Evolutionary conservation across 2,329 filamentous ascomycete genomes (phyloP).

Genomic region (Thelonectria blattea): DNA sequence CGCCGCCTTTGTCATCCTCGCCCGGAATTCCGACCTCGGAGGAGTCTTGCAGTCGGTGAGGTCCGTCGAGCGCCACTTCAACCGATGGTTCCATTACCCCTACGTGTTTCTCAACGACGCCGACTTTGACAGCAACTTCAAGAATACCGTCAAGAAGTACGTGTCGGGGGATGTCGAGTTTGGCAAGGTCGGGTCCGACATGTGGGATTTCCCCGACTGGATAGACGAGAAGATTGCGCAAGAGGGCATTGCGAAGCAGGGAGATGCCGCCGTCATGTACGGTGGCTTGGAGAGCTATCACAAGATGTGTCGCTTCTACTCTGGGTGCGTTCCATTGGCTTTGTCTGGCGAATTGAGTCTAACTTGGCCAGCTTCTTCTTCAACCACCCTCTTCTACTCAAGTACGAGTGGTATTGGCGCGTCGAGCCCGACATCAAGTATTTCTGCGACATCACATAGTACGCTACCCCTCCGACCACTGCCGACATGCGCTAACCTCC

Average conservation of each 20-base stretch:
- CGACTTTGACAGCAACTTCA: constrained; percentile 95
- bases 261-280: constrained; percentile 98
- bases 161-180: constrained; percentile 90
- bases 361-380: constrained; percentile 77
- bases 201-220: constrained; percentile 99
- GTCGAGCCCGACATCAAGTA: constrained; percentile 99
- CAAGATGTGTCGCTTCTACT: constrained; percentile 99
- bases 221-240: constrained; percentile 91
- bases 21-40: constrained; percentile 93
- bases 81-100: constrained; percentile 97
- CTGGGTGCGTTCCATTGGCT: constrained; percentile 67
- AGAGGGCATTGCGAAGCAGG: constrained; percentile 95
- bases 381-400: constrained; percentile 91
- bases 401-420: constrained; percentile 99
- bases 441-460: constrained; percentile 99
- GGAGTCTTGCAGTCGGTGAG: constrained; percentile 97
- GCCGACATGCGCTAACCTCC: constrained; percentile 16
- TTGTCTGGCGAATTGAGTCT: constrained; percentile 25
- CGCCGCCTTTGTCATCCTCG: constrained; percentile 93
- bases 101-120: constrained; percentile 98
- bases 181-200: constrained; percentile 85
- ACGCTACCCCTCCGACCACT: constrained; percentile 35
- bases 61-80: constrained; percentile 98
- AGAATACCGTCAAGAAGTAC: constrained; percentile 84
- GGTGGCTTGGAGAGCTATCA: constrained; percentile 98